Conservation (phyloP, 1,284 basidiomycete genomes). For the Apiotrichum mycotoxinovorans region DNA sequence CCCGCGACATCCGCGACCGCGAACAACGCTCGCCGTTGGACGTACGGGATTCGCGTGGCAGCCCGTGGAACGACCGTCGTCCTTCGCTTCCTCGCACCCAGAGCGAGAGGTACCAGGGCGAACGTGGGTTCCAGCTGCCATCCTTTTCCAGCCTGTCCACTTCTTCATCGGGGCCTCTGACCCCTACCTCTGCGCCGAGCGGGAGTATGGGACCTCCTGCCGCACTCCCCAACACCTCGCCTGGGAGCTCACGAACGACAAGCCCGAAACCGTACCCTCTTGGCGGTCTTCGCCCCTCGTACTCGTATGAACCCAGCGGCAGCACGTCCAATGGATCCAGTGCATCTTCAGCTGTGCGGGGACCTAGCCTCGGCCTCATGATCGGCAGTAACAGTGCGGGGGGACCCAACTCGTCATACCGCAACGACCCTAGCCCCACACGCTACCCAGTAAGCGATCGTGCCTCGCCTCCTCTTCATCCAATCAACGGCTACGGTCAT, state of each 20-base stretch:
- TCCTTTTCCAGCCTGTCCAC: conserved; percentile 12
- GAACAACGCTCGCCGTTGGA: conserved; percentile 3
- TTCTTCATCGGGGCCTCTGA: conserved; percentile 8
- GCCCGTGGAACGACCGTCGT: conserved; percentile 9
- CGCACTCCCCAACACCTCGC: conserved; percentile 6
- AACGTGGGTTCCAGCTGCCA: conserved; percentile 11
- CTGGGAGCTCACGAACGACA: conserved; percentile 8
- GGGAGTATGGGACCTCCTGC: conserved; percentile 15
- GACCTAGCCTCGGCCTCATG: not conserved
- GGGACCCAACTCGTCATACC: conserved; percentile 2
- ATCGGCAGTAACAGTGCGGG: not conserved
- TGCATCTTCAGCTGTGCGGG: not conserved
- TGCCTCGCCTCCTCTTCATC: conserved; percentile 1
- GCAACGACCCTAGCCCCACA: conserved; percentile 4
- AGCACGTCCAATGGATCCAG: not conserved
- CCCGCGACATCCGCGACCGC: conserved; percentile 4
- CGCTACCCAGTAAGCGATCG: not conserved
- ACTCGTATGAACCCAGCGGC: conserved; percentile 12
- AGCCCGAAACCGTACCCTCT: conserved; percentile 9
- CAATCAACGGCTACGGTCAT: conserved; percentile 8
- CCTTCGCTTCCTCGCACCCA: conserved; percentile 14
- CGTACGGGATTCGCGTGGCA: conserved; percentile 8
- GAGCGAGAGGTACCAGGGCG: conserved; percentile 14
- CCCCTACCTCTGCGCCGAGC: conserved; percentile 9
- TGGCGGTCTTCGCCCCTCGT: conserved; percentile 14